These are phyloP conservation scores for Xylaria scruposa DNA, from an alignment of 495 filamentous ascomycete species.

Conservation along the genomic window DNA sequence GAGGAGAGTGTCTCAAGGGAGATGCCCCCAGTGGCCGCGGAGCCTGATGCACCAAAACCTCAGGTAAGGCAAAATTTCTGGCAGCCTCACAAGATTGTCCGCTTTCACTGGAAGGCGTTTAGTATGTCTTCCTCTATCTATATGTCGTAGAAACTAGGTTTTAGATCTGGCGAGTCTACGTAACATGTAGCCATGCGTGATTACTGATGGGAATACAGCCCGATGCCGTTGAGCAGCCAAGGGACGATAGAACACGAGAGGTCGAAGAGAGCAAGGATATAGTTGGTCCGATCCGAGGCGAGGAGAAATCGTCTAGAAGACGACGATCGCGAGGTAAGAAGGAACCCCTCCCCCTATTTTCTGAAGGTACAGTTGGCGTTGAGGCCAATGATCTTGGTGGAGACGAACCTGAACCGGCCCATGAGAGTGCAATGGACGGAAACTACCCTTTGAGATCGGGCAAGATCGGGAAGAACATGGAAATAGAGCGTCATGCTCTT, in stretches of 20 bases:
- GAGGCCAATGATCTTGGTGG: slow-evolving; percentile 35
- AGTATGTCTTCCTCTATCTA: slow-evolving; percentile 30
- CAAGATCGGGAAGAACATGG: not conserved
- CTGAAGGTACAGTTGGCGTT: slow-evolving; percentile 43
- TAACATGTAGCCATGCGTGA: not conserved
- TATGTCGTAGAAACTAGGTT: slow-evolving; percentile 24
- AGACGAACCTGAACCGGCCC: slow-evolving; percentile 33
- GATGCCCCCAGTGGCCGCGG: slow-evolving; percentile 25
- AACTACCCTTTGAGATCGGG: not conserved
- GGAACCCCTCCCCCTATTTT: slow-evolving; percentile 36
- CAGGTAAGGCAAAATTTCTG: slow-evolving; percentile 31
- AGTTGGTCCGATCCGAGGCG: slow-evolving; percentile 44
- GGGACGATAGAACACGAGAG: slow-evolving; percentile 31
- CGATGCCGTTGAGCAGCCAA: slow-evolving; percentile 20
- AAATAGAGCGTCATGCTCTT: not conserved
- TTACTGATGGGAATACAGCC: slow-evolving; percentile 25
- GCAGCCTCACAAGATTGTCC: slow-evolving; percentile 29
- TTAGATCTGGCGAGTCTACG: slow-evolving; percentile 19
- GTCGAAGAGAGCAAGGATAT: slow-evolving; percentile 46
- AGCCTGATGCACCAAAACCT: slow-evolving; percentile 30
- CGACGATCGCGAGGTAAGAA: slow-evolving; percentile 49
- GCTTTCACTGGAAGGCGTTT: slow-evolving; percentile 27
- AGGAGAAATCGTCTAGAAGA: slow-evolving; percentile 42
- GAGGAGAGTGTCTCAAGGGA: slow-evolving; percentile 27
- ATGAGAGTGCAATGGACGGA: slow-evolving; percentile 28